Percentiles rank a stretch among this genome's conserved stretches.
Conservation (phyloP, 768 basidiomycete genomes). For the Auriscalpium vulgare region DNA sequence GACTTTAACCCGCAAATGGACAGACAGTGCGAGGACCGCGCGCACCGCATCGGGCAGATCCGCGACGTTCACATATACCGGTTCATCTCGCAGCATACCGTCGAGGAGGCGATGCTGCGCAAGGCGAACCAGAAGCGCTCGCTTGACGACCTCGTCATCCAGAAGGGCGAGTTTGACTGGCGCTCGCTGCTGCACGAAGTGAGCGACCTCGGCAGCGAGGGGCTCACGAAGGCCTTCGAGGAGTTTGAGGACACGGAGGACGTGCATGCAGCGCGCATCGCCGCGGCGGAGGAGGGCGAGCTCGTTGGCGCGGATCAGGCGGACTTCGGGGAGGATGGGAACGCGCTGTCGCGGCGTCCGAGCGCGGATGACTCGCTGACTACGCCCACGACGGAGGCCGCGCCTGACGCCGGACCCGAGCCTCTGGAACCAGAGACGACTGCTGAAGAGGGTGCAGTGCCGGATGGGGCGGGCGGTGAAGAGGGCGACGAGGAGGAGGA, state of each 20-base stretch:
- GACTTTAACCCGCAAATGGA: conserved; percentile 99
- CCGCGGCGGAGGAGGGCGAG: conserved; percentile 62
- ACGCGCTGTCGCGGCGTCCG: conserved; percentile 5
- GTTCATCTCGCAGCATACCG: conserved; percentile 82
- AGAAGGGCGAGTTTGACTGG: conserved; percentile 94
- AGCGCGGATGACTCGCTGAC: conserved; percentile 5
- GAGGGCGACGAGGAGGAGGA: conserved; percentile 23
- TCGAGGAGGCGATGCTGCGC: conserved; percentile 92
- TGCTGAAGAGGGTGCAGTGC: conserved; percentile 19
- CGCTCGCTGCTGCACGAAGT: conserved; percentile 70
- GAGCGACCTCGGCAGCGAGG: conserved; percentile 29
- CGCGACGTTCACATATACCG: conserved; percentile 96
- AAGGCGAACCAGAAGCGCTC: conserved; percentile 98
- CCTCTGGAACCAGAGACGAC: conserved; percentile 18
- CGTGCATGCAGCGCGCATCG: conserved; percentile 69
- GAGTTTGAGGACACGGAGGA: conserved; percentile 89
- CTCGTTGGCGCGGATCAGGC: conserved; percentile 73
- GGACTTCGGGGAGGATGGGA: conserved; percentile 54
- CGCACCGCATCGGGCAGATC: conserved; percentile 97
- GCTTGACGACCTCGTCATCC: conserved; percentile 85
- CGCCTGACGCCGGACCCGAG: conserved; percentile 6
- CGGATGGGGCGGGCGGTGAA: conserved; percentile 19
- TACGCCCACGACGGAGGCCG: conserved; percentile 7
- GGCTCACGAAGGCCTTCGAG: conserved; percentile 64
- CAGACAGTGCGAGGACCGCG: conserved; percentile 92